Evolutionary conservation across 805 yeast species (phyloP).

Genomic region (Komagataella phaffii): DNA sequence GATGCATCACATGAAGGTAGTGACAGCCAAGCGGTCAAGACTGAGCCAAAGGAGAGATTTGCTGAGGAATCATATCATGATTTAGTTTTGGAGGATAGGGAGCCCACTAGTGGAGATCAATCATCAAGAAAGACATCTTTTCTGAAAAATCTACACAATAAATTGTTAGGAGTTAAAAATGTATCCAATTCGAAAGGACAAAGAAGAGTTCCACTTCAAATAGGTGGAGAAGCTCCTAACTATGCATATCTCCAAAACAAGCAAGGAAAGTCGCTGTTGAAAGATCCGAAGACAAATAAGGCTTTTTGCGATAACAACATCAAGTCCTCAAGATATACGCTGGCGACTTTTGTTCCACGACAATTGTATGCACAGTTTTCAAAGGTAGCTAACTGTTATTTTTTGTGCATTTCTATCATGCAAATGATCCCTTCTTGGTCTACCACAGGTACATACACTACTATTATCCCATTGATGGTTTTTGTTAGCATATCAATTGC

Average conservation of each 20-base stretch:
- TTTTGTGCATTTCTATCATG: conserved; percentile 77
- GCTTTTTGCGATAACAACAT: conserved; percentile 59
- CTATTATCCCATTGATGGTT: conserved; percentile 77
- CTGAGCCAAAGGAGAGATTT: conserved; percentile 2
- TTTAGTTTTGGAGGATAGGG: not conserved
- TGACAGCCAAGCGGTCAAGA: conserved; percentile 2
- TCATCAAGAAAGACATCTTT: not conserved
- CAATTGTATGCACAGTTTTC: conserved; percentile 87
- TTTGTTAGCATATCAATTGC: conserved; percentile 83
- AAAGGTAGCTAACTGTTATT: conserved; percentile 83
- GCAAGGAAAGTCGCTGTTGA: conserved; percentile 16
- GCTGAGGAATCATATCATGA: not conserved
- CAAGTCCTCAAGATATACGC: conserved; percentile 77
- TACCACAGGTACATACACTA: conserved; percentile 90
- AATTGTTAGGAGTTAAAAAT: not conserved
- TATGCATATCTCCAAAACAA: not conserved
- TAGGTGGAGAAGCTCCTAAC: not conserved
- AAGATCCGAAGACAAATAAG: conserved; percentile 57
- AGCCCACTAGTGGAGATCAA: not conserved
- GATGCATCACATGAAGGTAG: conserved; percentile 11
- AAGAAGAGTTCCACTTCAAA: not conserved
- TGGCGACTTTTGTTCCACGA: conserved; percentile 73
- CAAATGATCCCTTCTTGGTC: conserved; percentile 98
- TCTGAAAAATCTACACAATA: not conserved
- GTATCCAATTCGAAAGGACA: conserved; percentile 1